Conservation (phyloP, 1,284 basidiomycete species). For the Cutaneotrichosporon sp. region DNA sequence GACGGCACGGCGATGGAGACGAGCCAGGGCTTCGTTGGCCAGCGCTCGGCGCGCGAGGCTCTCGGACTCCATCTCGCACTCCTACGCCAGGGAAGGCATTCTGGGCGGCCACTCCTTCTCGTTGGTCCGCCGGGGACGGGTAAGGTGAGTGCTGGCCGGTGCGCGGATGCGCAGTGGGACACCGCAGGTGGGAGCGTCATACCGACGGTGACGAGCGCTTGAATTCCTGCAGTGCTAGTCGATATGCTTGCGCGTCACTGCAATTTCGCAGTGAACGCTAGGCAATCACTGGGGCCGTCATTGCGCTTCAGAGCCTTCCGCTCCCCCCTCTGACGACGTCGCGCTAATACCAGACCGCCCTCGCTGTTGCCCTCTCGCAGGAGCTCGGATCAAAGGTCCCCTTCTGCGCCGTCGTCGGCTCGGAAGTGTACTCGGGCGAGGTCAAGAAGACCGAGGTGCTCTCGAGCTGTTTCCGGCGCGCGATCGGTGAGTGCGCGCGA, state of each 20-base stretch:
- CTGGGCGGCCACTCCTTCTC: slow-evolving; percentile 45
- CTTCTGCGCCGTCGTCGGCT: slow-evolving; percentile 97
- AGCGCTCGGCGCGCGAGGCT: slow-evolving; percentile 81
- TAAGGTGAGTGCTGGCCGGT: slow-evolving; percentile 32
- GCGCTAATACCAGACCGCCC: slow-evolving; percentile 74
- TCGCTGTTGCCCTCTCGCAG: slow-evolving; percentile 88
- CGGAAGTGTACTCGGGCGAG: slow-evolving; percentile 93
- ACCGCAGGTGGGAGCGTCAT: background rate
- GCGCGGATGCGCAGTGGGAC: background rate
- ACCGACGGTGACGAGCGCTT: background rate
- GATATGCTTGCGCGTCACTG: too few species aligned
- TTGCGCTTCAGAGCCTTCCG: background rate
- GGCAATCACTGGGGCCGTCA: background rate
- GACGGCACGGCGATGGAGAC: slow-evolving; percentile 74
- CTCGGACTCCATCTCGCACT: slow-evolving; percentile 44
- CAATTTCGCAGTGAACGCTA: background rate
- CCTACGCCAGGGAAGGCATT: slow-evolving; percentile 41
- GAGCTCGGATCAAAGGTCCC: slow-evolving; percentile 92
- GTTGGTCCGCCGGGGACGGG: slow-evolving; percentile 49
- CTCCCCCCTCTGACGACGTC: background rate
- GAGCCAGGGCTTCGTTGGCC: slow-evolving; percentile 84
- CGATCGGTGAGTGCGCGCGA: slow-evolving; percentile 69
- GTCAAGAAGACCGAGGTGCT: slow-evolving; percentile 99
- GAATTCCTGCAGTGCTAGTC: too few species aligned
- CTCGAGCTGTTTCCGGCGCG: slow-evolving; percentile 89